Conservation (phyloP, 1,284 basidiomycete species). For the Rhodotorula sp. region DNA sequence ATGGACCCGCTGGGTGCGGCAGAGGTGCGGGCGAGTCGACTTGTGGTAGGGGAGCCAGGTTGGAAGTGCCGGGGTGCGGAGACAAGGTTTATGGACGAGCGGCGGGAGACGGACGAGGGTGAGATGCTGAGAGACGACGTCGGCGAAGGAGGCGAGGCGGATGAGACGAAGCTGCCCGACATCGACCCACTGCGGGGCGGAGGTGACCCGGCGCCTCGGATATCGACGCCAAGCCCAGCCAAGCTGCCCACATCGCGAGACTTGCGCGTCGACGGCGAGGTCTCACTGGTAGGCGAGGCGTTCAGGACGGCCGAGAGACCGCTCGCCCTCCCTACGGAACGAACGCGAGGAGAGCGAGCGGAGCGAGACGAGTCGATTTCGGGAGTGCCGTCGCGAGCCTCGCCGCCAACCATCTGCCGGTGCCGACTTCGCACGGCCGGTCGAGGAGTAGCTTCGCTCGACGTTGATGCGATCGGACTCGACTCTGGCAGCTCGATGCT, state of each 20-base stretch:
- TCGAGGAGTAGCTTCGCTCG: conserved; percentile 17
- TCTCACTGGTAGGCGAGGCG: conserved; percentile 11
- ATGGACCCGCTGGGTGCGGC: background rate
- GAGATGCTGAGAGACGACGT: conserved; percentile 33
- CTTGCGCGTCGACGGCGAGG: conserved; percentile 2
- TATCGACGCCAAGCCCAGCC: conserved; percentile 9
- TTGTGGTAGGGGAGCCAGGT: conserved; percentile 28
- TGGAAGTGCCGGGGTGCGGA: conserved; percentile 27
- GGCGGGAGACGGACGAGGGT: conserved; percentile 36
- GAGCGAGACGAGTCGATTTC: conserved; percentile 19
- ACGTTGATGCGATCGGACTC: background rate
- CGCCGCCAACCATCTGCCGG: background rate
- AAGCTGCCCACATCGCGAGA: conserved; percentile 11
- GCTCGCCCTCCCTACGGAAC: conserved; percentile 22
- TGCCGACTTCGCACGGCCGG: background rate
- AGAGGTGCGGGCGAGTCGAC: conserved; percentile 9
- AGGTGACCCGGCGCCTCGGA: background rate
- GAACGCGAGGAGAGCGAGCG: conserved; percentile 15
- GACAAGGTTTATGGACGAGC: conserved; percentile 35
- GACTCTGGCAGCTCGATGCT: conserved; percentile 26
- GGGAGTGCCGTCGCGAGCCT: conserved; percentile 10
- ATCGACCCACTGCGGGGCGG: conserved; percentile 5
- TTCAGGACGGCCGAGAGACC: conserved; percentile 11
- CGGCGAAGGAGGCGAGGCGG: conserved; percentile 33
- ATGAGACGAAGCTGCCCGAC: conserved; percentile 46